Conservation (phyloP, 2,329 filamentous ascomycete genomes). For the Sphaceloma murrayae region DNA sequence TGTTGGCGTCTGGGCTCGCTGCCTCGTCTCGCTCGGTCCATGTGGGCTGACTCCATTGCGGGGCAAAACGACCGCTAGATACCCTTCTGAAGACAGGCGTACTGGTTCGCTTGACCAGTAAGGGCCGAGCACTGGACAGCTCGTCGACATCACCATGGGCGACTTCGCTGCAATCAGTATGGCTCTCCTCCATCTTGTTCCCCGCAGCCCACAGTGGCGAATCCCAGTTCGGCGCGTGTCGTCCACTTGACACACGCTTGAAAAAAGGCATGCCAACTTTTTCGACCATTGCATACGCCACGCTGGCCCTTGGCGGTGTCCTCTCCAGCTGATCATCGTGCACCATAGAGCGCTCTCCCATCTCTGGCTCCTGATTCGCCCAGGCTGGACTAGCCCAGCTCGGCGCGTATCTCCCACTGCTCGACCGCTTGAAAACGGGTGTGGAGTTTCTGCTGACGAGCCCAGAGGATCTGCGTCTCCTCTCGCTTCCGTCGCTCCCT, state of each 20-base stretch:
- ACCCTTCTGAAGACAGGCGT: not conserved
- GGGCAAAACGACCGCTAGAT: not conserved
- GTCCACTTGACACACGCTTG: not conserved
- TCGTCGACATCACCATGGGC: no score
- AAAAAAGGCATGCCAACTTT: slow-evolving; percentile 1
- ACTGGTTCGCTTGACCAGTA: not conserved
- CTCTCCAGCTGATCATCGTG: not conserved
- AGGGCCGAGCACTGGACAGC: no score
- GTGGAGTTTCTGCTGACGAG: not conserved
- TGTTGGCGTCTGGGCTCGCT: no score
- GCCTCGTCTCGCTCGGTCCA: not conserved
- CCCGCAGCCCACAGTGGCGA: not conserved
- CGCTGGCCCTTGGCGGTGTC: not conserved
- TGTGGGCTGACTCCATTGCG: slow-evolving; percentile 2
- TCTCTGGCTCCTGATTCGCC: not conserved
- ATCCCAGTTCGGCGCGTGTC: slow-evolving; percentile 1
- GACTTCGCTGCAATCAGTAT: not conserved
- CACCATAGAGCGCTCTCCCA: slow-evolving; percentile 1
- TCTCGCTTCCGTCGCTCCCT: not conserved
- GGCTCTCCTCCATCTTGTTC: slow-evolving; percentile 1
- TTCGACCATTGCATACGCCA: not conserved
- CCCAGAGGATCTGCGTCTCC: not conserved
- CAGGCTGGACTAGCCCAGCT: slow-evolving; percentile 2
- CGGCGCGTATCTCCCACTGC: slow-evolving; percentile 5
- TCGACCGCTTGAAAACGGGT: not conserved